Evolutionary conservation across 345 rosid species (phyloP), one percentile per base, ranked within the genome.

Genomic region (Hypericum androsaemum): DNA sequence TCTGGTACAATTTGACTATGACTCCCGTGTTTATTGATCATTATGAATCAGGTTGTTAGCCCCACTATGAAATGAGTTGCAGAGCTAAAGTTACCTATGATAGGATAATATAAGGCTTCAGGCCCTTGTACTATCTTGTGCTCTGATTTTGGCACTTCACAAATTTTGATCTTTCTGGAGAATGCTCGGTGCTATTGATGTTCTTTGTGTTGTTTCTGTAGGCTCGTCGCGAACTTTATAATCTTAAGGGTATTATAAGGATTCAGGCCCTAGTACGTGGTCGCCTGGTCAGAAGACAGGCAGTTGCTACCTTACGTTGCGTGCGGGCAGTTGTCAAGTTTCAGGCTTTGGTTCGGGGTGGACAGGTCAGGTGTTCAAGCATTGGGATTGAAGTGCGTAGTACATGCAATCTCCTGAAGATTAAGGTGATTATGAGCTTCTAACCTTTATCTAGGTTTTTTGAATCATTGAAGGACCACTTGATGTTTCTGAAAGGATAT

Each of bases 221-320:
- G 95, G 90, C 88, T 52, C 85, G 77, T 40, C 68, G 75, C 54
- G 76, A 80, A 56, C 77, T 74, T 57, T 56, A 62, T 56, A 73
- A 61, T 13, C 80, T 80, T 43, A 77, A 82, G 70, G 70, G 84
- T 55, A 71, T 79, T 47, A 66, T 76, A 57, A 81, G 73, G 70
- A 57, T 88, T 61, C 97, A 88, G 68, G 86, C 88, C 47, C 59
- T 85, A 50, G 62, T 82, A 38, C 88, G 86, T 61, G 97, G 97
- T 46, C 87, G 66, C 74, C 62, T 88, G 58, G 92, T 84, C 47
- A 77, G 97, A 71, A 79, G 84, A 64, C 90, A 88, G 74, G 97
- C 95, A 52, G 68, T 77, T 77, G 83, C 88, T 51, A 88, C 88
- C 8, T 70, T 84, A 57, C 65, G 45, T 0, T 80, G 86, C 70